These are phyloP conservation scores for Keithomyces neogunnii DNA, from an alignment of 2,329 filamentous ascomycete species.

Conservation along the genomic window DNA sequence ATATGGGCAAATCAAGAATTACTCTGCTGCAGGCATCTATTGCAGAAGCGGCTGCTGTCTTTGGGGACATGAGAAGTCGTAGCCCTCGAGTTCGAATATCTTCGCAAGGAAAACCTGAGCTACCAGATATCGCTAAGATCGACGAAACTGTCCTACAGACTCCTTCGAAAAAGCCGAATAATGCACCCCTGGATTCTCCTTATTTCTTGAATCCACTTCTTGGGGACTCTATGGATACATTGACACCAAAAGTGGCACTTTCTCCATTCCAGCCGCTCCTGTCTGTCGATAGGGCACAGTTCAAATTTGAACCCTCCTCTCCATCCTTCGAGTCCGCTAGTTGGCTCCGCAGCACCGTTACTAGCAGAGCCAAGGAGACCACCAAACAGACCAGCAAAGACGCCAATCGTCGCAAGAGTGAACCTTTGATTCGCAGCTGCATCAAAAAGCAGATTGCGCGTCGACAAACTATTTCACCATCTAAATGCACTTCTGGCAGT, in stretches of 20 bases:
- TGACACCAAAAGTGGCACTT: constrained; percentile 13
- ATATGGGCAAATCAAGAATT: constrained; percentile 13
- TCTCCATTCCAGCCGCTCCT: constrained; percentile 10
- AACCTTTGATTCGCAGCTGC: constrained; percentile 22
- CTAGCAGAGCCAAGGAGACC: constrained; percentile 15
- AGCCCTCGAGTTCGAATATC: not conserved
- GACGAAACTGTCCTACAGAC: not conserved
- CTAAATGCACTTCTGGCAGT: constrained; percentile 12
- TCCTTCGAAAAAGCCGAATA: not conserved
- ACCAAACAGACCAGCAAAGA: constrained; percentile 14
- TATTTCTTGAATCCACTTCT: constrained; percentile 4
- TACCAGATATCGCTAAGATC: constrained; percentile 15
- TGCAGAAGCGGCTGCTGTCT: constrained; percentile 12
- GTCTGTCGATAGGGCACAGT: constrained; percentile 9
- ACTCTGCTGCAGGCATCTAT: constrained; percentile 18
- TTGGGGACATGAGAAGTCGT: constrained; percentile 5
- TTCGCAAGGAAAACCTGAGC: constrained; percentile 14
- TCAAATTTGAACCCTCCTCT: constrained; percentile 21
- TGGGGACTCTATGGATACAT: constrained; percentile 13
- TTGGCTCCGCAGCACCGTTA: constrained; percentile 17
- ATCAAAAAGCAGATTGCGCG: constrained; percentile 14
- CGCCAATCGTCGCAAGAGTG: constrained; percentile 22
- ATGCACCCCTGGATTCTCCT: not conserved
- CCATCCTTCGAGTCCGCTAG: constrained; percentile 18
- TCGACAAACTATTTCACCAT: constrained; percentile 21